Percentiles rank a stretch among this genome's conserved stretches.
phyloP scores from a whole-genome alignment of 768 basidiomycete species.

The Leccinum obscurum region DNA sequence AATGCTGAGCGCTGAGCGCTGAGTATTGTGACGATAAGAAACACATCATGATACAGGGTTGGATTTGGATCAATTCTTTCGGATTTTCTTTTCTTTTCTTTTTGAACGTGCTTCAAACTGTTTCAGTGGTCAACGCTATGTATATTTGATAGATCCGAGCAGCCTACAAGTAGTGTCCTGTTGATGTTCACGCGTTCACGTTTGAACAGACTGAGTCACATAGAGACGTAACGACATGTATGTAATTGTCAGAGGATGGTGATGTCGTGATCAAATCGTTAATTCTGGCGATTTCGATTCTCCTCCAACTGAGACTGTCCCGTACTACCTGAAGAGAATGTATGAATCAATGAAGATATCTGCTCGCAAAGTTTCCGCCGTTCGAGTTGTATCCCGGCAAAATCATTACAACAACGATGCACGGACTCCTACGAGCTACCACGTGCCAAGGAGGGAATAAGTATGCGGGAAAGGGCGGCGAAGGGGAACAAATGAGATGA shows the following conservation, averaged over 20 bases:
- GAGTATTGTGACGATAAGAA: neutral
- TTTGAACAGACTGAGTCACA: neutral
- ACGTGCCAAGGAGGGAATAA: neutral
- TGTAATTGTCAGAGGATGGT: neutral
- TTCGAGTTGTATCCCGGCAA: constrained; percentile 1
- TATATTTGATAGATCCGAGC: neutral
- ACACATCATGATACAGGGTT: neutral
- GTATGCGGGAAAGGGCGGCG: constrained; percentile 8
- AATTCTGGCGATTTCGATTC: neutral
- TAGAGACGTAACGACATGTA: neutral
- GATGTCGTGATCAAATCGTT: neutral
- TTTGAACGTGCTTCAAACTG: neutral
- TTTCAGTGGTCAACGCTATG: neutral
- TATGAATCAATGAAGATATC: neutral
- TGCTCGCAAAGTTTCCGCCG: neutral
- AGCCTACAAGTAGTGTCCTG: neutral
- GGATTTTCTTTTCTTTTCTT: neutral
- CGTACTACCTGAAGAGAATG: neutral
- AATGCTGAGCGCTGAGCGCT: neutral
- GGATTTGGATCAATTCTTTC: neutral
- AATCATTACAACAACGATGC: constrained; percentile 7
- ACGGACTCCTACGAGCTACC: constrained; percentile 1
- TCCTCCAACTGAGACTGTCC: neutral
- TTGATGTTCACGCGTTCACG: neutral
- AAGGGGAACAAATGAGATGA: constrained; percentile 1